Evolutionary conservation across 768 basidiomycete genomes (phyloP), one percentile per base, ranked within the genome.

Genomic region (Leccinum pellstonianum): DNA sequence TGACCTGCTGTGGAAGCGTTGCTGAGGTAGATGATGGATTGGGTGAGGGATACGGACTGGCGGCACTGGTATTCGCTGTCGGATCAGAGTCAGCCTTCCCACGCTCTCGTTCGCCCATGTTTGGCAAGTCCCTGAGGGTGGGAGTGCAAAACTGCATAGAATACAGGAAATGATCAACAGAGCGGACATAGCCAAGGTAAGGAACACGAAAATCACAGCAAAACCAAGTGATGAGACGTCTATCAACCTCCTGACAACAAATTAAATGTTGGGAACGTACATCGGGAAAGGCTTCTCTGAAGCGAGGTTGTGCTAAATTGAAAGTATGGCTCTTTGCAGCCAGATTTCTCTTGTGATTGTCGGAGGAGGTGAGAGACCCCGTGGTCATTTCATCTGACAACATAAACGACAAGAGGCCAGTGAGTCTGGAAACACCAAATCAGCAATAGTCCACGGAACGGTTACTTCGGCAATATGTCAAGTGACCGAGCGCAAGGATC

Each of bases 351-450:
- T 94, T 96, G 68, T 98, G 90, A 5, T 81, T 77, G 46, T 90
- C 88, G 14, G 86, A 83, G 1, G 91, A 88, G 7, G 84, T 91
- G 31, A 95, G 86, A 1, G 91, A 93, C 10, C 96, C 96, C 0
- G 96, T 97, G 0, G 97, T 98, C 83, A 98, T 94, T 75, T 97
- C 95, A 65, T 97, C 93, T 1, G 91, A 87, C 52, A 95, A 80
- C 95, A 96, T 96, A 77, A 97, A 97, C 4, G 91, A 93, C 52
- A 96, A 77, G 19, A 98, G 80, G 19, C 97, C 97, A 6, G 95
- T 98, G 66, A 96, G 81, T 75, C 94, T 96, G 66, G 60, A 51
- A 31, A 61, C 52, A 56, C 23, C 2, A 21, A 46, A 63, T 72
- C 46, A 66, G 60, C 33, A 54, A 51, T 43, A 27, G 31, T 54